A percentile compares a stretch with the other conserved stretches of the same genome.
Conservation (phyloP, 129 eudicot genomes). For the Tagetes patula region DNA sequence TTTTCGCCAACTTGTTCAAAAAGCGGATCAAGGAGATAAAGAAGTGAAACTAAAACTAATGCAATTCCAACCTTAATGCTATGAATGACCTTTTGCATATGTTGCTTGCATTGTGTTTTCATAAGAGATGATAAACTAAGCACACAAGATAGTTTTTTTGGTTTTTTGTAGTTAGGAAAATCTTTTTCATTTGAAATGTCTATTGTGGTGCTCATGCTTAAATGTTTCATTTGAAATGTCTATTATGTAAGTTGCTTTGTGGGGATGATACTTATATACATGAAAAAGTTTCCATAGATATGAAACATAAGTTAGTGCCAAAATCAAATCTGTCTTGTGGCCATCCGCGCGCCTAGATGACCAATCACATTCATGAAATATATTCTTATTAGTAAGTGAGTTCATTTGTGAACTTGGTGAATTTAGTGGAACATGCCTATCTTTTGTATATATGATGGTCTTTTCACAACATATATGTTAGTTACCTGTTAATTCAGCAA, state of each 20-base stretch:
- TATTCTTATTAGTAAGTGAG: slow-evolving; percentile 13
- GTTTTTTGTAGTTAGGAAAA: slow-evolving; percentile 33
- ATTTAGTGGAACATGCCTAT: slow-evolving; percentile 35
- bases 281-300: slow-evolving; percentile 14
- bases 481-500: slow-evolving; percentile 18
- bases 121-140: slow-evolving; percentile 29
- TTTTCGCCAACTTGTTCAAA: slow-evolving; percentile 74
- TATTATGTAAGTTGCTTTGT: slow-evolving; percentile 23
- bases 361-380: slow-evolving; percentile 31
- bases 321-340: slow-evolving; percentile 33
- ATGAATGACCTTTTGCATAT: slow-evolving; percentile 48
- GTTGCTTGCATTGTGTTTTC: slow-evolving; percentile 23
- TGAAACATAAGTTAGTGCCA: slow-evolving; percentile 37
- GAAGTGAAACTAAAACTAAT: slow-evolving; percentile 76
- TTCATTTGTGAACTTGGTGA: slow-evolving; percentile 32
- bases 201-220: slow-evolving; percentile 47
- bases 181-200: slow-evolving; percentile 39
- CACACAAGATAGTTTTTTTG: slow-evolving; percentile 18
- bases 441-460: slow-evolving; percentile 31
- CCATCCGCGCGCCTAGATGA: slow-evolving; percentile 9
- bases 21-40: slow-evolving; percentile 64
- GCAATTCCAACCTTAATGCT: slow-evolving; percentile 75
- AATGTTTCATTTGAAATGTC: neutral
- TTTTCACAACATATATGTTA: slow-evolving; percentile 34
- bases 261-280: slow-evolving; percentile 31